Base-by-base conservation (phyloP, 768 basidiomycete species). In the Boletellus ananas region DNA sequence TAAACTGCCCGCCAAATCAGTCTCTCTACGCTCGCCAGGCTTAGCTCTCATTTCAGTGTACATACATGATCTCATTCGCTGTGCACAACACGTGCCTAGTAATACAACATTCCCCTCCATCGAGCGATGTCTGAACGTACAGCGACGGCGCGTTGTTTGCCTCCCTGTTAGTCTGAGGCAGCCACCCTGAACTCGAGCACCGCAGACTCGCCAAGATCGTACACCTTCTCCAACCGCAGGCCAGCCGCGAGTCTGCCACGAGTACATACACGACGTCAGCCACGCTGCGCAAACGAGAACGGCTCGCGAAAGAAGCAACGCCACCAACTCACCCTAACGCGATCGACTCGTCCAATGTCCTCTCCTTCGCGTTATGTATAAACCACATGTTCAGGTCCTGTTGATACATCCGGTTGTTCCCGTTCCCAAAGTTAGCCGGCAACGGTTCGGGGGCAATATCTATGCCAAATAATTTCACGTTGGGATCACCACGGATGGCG, bases 361-460 rank as follows among this genome's bases (percentile, higher is more conserved):
- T 71, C 50, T 78, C 77, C 54, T 72, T 67, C 7, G 67, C 58
- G 42, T 79, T 77, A 13, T 73, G 57, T 12, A 67, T 21, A 16
- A 60, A 38, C 70, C 76, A 72, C 77, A 79, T 77, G 45, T 69
- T 71, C 36, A 79, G 41, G 48, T 80, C 79, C 42, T 72, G 71
- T 29, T 73, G 61, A 51, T 79, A 78, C 25, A 64, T 63, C 6
- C 71, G 60, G 33, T 72, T 59, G 36, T 63, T 65, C 2, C 74
- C 77, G 7, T 70, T 65, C 16, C 76, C 77, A 45, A 72, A 78
- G 57, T 78, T 79, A 6, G 78, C 21, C 6, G 23, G 17, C 40
- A 41, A 9, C 5, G 40, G 78, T 45, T 72, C 70, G 0, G 76
- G 77, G 1, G 74, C 76, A 52, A 57, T 38, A 9, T 62, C 61